Conservation (phyloP, 176 grass and related monocot genomes). For the Tillandsia fasciculata region DNA sequence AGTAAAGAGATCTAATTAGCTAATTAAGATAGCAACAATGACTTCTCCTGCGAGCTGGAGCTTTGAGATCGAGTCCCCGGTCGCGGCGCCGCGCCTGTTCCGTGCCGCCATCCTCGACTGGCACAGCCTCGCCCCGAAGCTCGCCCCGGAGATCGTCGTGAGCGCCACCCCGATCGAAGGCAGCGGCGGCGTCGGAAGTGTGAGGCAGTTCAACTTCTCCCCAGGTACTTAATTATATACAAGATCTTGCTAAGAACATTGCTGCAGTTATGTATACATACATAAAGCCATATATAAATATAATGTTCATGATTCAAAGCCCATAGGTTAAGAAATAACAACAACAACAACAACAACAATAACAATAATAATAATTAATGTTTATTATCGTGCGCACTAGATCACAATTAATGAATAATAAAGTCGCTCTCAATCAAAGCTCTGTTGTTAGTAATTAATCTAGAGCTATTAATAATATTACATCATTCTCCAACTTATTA, state of each 20-base stretch:
- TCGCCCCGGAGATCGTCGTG: constrained; percentile 35
- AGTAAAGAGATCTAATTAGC: background rate
- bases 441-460: too few species aligned
- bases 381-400: too few species aligned
- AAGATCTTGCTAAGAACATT: background rate
- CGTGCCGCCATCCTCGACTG: constrained; percentile 56
- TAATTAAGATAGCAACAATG: background rate
- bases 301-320: background rate
- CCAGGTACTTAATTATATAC: constrained; percentile 29
- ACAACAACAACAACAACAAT: too few species aligned
- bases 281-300: too few species aligned
- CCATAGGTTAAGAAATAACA: background rate
- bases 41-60: constrained; percentile 19
- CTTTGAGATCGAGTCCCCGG: constrained; percentile 36
- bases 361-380: too few species aligned
- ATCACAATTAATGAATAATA: too few species aligned
- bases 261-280: too few species aligned
- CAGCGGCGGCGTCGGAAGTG: constrained; percentile 30
- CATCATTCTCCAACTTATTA: too few species aligned
- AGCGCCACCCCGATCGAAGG: constrained; percentile 42
- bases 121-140: constrained; percentile 67
- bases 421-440: too few species aligned
- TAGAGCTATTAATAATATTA: too few species aligned
- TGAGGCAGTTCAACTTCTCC: constrained; percentile 85
- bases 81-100: constrained; percentile 48